Percentiles rank a stretch among this genome's conserved stretches.
These are phyloP conservation scores for Favolaschia claudopus DNA, from an alignment of 768 basidiomycete species.

Conservation along the genomic window DNA sequence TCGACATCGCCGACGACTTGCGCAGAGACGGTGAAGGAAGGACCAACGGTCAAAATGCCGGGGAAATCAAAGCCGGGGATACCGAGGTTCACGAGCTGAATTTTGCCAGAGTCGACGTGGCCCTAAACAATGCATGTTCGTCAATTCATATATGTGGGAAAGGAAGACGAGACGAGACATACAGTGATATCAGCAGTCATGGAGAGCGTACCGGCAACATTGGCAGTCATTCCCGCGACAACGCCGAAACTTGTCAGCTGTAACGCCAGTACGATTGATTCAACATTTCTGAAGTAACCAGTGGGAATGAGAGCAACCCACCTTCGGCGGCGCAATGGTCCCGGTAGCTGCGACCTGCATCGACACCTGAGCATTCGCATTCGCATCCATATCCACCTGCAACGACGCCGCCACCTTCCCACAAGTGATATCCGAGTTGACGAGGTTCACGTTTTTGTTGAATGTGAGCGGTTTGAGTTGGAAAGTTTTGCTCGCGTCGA, in stretches of 20 bases:
- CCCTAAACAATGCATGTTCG: conserved; percentile 32
- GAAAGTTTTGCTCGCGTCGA: conserved; percentile 40
- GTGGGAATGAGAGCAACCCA: conserved; percentile 25
- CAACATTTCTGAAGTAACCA: too few relatives aligned
- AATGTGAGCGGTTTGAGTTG: conserved; percentile 41
- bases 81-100: conserved; percentile 48
- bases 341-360: conserved; percentile 52
- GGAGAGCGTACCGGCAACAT: conserved; percentile 47
- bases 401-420: conserved; percentile 32
- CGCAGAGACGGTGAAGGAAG: conserved; percentile 47
- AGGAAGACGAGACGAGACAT: background rate
- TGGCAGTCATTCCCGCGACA: conserved; percentile 42
- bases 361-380: conserved; percentile 42
- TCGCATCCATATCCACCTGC: conserved; percentile 38
- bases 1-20: background rate
- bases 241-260: conserved; percentile 9
- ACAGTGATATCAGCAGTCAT: conserved; percentile 48
- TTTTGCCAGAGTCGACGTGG: conserved; percentile 49
- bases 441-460: conserved; percentile 38
- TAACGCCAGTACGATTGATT: background rate
- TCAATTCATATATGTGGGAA: background rate
- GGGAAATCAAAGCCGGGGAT: conserved; percentile 60
- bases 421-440: conserved; percentile 34
- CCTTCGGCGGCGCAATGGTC: conserved; percentile 52
- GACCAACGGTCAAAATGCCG: conserved; percentile 57